phyloP scores from a whole-genome alignment of 163 green algal genomes.

The Volvox carteri region DNA sequence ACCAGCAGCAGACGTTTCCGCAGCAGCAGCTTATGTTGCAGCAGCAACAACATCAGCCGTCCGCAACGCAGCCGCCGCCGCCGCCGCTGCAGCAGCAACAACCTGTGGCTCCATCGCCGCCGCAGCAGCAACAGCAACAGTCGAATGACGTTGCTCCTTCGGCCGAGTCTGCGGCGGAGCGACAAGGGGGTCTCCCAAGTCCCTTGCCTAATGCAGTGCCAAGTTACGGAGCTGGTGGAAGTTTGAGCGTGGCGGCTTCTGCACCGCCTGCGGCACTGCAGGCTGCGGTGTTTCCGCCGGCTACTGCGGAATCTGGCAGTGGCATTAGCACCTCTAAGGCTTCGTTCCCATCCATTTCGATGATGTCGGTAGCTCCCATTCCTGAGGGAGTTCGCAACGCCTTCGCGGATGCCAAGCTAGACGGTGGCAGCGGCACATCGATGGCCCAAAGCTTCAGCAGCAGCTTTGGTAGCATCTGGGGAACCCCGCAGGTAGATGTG shows the following conservation, averaged over 20 bases:
- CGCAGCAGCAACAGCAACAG: not conserved
- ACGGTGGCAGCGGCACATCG: not conserved
- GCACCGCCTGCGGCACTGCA: too few relatives aligned
- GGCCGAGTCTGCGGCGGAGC: not conserved
- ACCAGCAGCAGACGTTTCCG: not conserved
- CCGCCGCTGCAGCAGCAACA: not conserved
- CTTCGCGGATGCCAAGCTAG: constrained; percentile 15
- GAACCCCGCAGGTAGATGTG: constrained; percentile 6
- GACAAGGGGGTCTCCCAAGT: not conserved
- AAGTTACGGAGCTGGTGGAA: too few relatives aligned
- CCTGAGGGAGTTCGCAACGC: constrained; percentile 39
- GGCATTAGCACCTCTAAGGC: not conserved
- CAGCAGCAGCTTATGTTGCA: not conserved
- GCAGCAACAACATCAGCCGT: not conserved
- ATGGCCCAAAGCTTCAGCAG: constrained; percentile 14
- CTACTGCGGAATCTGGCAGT: not conserved
- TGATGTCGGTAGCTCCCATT: constrained; percentile 34
- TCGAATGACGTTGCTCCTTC: not conserved
- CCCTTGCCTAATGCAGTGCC: not conserved
- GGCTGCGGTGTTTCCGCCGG: too few relatives aligned
- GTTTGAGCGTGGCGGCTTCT: too few relatives aligned
- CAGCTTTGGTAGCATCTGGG: constrained; percentile 47
- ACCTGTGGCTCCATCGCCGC: not conserved
- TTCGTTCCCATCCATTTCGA: constrained; percentile 14
- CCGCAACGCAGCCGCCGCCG: not conserved